These are phyloP conservation scores for Pichia scutulata DNA, from an alignment of 805 yeast genomes.

Conservation along the genomic window DNA sequence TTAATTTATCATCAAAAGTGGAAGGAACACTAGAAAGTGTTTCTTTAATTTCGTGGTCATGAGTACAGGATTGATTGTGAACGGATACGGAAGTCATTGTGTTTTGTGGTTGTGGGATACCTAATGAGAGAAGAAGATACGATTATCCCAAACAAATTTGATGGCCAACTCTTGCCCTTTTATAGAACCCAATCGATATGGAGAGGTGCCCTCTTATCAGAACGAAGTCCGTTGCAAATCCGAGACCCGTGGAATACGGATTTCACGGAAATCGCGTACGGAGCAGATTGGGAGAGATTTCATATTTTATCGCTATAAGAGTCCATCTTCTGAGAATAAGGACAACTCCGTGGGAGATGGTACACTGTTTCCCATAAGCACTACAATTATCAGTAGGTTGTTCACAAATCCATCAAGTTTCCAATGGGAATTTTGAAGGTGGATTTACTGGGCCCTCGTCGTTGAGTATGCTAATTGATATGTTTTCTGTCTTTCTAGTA, in stretches of 20 bases:
- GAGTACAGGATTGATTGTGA: slow-evolving; percentile 2
- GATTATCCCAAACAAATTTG: not conserved
- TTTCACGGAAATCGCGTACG: not conserved
- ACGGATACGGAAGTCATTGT: not conserved
- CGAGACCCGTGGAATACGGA: not conserved
- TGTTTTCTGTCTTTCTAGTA: no score
- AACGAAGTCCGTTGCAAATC: not conserved
- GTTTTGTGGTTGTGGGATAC: not conserved
- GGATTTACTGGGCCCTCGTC: no score
- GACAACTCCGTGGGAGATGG: no score
- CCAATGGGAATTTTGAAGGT: no score
- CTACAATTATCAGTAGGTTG: no score
- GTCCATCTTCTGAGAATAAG: no score
- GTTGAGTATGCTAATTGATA: no score
- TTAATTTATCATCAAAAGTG: slow-evolving; percentile 10
- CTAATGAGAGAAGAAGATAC: no score
- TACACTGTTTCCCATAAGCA: no score
- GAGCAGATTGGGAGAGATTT: no score
- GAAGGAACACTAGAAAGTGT: not conserved
- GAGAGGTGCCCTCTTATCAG: not conserved
- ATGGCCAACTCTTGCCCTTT: not conserved
- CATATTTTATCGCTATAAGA: no score
- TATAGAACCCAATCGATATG: not conserved
- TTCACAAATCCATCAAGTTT: no score
- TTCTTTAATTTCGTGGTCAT: slow-evolving; percentile 1